phyloP scores from a whole-genome alignment of 2,329 filamentous ascomycete genomes.

The Exophiala sp. region DNA sequence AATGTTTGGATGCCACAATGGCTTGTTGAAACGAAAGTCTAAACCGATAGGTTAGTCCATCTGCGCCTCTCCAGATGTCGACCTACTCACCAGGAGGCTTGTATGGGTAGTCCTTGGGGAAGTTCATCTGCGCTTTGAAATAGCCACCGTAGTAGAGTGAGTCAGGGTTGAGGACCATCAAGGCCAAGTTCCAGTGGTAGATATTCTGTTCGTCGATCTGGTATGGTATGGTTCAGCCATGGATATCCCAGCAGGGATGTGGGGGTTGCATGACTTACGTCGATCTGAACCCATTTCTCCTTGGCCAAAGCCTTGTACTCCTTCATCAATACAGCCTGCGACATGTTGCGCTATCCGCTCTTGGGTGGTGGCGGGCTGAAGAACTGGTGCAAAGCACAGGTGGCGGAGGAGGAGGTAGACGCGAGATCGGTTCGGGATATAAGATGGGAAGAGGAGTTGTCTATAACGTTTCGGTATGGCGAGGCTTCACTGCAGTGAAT shows the following conservation, averaged over 20 bases:
- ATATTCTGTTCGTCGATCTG: constrained; percentile 76
- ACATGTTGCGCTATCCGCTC: constrained; percentile 36
- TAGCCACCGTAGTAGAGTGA: constrained; percentile 90
- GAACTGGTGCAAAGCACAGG: not conserved
- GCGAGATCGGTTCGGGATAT: not conserved
- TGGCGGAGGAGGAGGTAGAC: not conserved
- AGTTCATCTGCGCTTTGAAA: constrained; percentile 82
- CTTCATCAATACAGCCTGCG: constrained; percentile 79
- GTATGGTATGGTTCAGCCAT: constrained; percentile 15
- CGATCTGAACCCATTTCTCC: constrained; percentile 90
- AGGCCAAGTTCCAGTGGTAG: constrained; percentile 76
- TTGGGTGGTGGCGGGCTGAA: not conserved
- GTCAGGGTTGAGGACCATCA: constrained; percentile 89
- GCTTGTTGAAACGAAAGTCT: constrained; percentile 75
- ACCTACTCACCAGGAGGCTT: constrained; percentile 59
- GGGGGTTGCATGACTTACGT: constrained; percentile 49
- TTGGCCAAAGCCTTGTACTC: constrained; percentile 76
- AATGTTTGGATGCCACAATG: constrained; percentile 88
- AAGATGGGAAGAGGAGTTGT: not conserved
- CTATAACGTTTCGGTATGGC: not conserved
- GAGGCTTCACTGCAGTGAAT: not conserved
- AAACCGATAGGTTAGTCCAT: constrained; percentile 18
- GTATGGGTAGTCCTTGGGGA: constrained; percentile 84
- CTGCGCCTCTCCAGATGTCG: not conserved
- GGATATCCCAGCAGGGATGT: not conserved